Evolutionary conservation across 306 rosid genomes (phyloP), one percentile per base, ranked within the genome.

Genomic region (Sicyos baderoa): DNA sequence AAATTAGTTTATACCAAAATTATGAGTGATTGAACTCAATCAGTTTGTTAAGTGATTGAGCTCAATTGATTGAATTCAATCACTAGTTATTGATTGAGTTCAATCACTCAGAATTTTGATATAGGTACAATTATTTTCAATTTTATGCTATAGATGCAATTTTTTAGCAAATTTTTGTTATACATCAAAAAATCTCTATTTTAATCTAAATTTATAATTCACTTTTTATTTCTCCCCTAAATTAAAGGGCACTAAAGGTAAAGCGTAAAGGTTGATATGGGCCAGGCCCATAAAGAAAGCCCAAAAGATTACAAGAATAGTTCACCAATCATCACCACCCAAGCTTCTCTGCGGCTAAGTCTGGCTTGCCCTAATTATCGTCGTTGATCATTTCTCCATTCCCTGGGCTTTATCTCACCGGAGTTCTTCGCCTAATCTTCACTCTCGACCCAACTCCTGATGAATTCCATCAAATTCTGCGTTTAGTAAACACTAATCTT

Each of bases 401-500:
- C 7, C 44, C 42, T 6, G 42, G 42, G 7, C 42, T 35, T 35
- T 35, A 35, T 35, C 42, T 35, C 42, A 35, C 7, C 71, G 44
- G 44, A 66, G 6, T 48, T 23, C 56, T 66, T 23, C 71, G 23
- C 56, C 56, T 21, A 21, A 63, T 42, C 69, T 22, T 37, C 42
- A 45, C 29, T 54, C 32, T 47, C 71, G 55, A 22, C 55, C 71
- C 71, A 45, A 66, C 55, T 21, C 22, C 21, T 54, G 56, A 23
- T 12, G 56, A 66, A 8, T 14, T 47, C 42, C 56, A 23, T 9
- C 40, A 23, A 22, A 66, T 12, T 66, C 54, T 48, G 71, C 71
- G 23, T 22, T 66, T 66, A 66, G 71, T 66, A 66, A 66, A 45
- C 71, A 54, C 56, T 66, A 22, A 45, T 50, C 71, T 66, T 66